Evolutionary conservation across 176 grass and related monocot genomes (phyloP), one percentile per base, ranked within the genome.

Genomic region (Triticum monococcum): DNA sequence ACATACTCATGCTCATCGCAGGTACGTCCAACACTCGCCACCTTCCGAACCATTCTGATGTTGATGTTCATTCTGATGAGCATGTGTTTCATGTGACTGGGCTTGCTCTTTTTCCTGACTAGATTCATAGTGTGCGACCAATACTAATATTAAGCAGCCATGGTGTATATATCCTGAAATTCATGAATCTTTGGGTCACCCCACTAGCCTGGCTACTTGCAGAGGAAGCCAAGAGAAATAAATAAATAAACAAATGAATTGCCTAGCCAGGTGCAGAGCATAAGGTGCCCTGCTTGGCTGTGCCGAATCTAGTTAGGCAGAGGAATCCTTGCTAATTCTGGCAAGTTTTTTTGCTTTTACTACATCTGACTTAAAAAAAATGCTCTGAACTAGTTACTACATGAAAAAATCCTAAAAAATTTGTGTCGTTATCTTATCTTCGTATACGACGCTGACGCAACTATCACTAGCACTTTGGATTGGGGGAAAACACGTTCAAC

Each of bases 1-100:
- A 99, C 85, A 99, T 97, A 87, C 91, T 99, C 82, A 86, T 99
- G 94, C 38, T 99, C 22, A 97, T 99, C 64, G 97, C 97, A 93
- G 97, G 97, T 99, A 91, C 24, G 18, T 2, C 36, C 0, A 20
- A 16, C 50, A 18, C 50, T 7, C 2, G 2, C 56, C 2, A 22
- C 16, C 50, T 52, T 52, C 46, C 3, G 3, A 48, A 13, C 46
- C 28, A 4, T 35, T 35, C 33, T 4, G 33, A 35, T 35, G 33
- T 5, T 35, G 33, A 35, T 35, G 33, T 35, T 35, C 5, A 35
- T 35, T 35, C 3, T 35, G 33, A 35, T n/a, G n/a, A 63, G 2
- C 12, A 74, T 7, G 2, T 12, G 10, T 9, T 80, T 45, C 4
- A 5, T 81, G 20, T 23, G 1, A 40, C 38, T 40, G 8, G 2